Conservation (phyloP, 345 rosid species). For the Euphorbia pulcherrima region DNA sequence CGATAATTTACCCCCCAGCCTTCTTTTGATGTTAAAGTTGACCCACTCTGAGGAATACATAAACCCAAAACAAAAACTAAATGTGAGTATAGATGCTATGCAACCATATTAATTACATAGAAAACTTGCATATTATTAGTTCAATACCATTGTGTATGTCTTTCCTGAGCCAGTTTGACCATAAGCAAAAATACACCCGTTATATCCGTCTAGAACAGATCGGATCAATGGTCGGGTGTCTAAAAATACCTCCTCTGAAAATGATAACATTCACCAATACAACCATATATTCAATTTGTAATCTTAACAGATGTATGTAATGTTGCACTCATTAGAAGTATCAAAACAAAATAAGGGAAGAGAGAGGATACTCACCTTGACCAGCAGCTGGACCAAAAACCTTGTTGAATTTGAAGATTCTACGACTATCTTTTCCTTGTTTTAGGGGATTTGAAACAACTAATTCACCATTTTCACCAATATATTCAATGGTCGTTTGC, state of each 20-base stretch:
- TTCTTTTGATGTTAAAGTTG: conserved; percentile 55
- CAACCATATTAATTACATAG: conserved; percentile 7
- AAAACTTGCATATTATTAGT: conserved; percentile 10
- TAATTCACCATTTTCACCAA: conserved; percentile 89
- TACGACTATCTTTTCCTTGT: conserved; percentile 70
- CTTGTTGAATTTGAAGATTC: conserved; percentile 84
- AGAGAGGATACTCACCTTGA: conserved; percentile 53
- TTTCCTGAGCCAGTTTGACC: conserved; percentile 99
- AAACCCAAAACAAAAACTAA: conserved; percentile 15
- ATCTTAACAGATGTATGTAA: background rate
- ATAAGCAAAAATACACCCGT: conserved; percentile 98
- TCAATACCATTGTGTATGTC: conserved; percentile 88
- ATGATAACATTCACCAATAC: background rate
- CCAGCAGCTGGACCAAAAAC: conserved; percentile 75
- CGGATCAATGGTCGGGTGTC: conserved; percentile 90
- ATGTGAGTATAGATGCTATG: conserved; percentile 12
- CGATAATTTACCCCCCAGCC: conserved; percentile 97
- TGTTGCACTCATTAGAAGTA: conserved; percentile 3
- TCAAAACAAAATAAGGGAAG: background rate
- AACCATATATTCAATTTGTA: conserved; percentile 3
- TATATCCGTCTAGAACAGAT: conserved; percentile 92
- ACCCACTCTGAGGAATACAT: conserved; percentile 93
- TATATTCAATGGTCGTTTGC: conserved; percentile 67
- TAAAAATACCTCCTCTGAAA: conserved; percentile 78
- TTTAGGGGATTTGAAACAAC: conserved; percentile 78